Evolutionary conservation across 2,329 filamentous ascomycete genomes (phyloP), one percentile per base, ranked within the genome.

Genomic region (Periconia digitata): DNA sequence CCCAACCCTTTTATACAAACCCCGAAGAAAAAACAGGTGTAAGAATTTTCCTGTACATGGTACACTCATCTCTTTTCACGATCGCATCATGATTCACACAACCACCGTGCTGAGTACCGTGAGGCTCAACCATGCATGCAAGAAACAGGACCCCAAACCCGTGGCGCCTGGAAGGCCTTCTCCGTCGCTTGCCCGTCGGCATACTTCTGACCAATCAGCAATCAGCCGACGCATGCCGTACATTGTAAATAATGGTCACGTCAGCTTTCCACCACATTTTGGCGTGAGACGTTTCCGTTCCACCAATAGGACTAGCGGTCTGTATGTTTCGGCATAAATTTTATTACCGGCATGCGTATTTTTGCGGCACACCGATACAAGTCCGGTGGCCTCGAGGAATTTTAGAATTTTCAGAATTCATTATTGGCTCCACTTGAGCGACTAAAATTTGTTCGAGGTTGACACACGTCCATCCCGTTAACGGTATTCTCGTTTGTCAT

Each of bases 401-500:
- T 23, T 43, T 35, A 32, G 32, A 43, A 44, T 29, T 41, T 46
- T 47, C 43, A 13, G 32, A 45, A 35, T 29, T 51, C 45, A 24
- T 37, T 43, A 44, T 37, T 46, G 49, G 44, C 44, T 40, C 44
- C 49, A 43, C 44, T 48, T 41, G 45, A 49, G 42, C 38, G 32
- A 41, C 23, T 45, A 51, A 51, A 43, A 32, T 51, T 45, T 48
- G 45, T 34, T 42, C 37, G 35, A 29, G 3, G 17, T 40, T 51
- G 49, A 51, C 49, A 51, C 45, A 48, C 42, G 36, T 21, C 18
- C 37, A 23, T 39, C 39, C 49, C 45, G 15, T 51, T 48, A 48
- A 46, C 29, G 45, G 49, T 32, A 51, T 46, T 43, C 41, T 32
- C 27, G 45, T 46, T 47, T 39, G 49, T 48, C 39, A 51, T 36